A percentile compares a stretch with the other conserved stretches of the same genome.
These are phyloP conservation scores for Trematosphaeria pertusa DNA, from an alignment of 2,329 filamentous ascomycete species.

Conservation along the genomic window DNA sequence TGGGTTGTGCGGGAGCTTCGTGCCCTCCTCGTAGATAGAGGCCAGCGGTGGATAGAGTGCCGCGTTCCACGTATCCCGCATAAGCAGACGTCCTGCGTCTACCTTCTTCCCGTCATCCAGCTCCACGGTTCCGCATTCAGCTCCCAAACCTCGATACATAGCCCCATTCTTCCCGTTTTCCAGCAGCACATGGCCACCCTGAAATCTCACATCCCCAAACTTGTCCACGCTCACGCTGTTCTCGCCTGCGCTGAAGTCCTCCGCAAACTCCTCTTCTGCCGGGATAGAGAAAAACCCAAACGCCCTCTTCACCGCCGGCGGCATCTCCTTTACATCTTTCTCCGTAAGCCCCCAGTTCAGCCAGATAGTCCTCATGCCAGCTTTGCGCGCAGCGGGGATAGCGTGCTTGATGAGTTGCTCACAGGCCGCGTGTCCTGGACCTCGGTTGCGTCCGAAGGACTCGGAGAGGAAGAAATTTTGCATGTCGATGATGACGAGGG, in stretches of 20 bases:
- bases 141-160: conserved; percentile 3
- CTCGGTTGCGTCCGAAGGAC: conserved; percentile 27
- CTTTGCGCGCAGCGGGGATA: conserved; percentile 49
- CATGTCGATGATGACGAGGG: conserved; percentile 54
- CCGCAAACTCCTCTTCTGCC: conserved; percentile 20
- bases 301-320: conserved; percentile 6
- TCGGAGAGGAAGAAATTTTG: conserved; percentile 52
- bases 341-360: conserved; percentile 53
- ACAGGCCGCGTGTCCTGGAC: conserved; percentile 34
- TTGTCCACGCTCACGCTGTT: conserved; percentile 32
- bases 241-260: conserved; percentile 12
- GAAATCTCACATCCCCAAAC: conserved; percentile 27
- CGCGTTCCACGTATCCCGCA: conserved; percentile 10
- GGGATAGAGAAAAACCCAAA: conserved; percentile 16
- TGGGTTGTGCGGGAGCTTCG: conserved; percentile 13
- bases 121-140: conserved; percentile 4
- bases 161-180: conserved; percentile 14
- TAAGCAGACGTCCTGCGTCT: conserved; percentile 2
- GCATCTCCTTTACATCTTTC: conserved; percentile 28
- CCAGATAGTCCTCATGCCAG: conserved; percentile 50
- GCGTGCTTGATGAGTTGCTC: conserved; percentile 41
- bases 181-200: conserved; percentile 16
- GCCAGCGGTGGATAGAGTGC: conserved; percentile 4
- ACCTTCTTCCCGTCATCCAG: conserved; percentile 6
- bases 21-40: conserved; percentile 28